phyloP scores from a whole-genome alignment of 345 rosid species.

The Pistacia atlantica region DNA sequence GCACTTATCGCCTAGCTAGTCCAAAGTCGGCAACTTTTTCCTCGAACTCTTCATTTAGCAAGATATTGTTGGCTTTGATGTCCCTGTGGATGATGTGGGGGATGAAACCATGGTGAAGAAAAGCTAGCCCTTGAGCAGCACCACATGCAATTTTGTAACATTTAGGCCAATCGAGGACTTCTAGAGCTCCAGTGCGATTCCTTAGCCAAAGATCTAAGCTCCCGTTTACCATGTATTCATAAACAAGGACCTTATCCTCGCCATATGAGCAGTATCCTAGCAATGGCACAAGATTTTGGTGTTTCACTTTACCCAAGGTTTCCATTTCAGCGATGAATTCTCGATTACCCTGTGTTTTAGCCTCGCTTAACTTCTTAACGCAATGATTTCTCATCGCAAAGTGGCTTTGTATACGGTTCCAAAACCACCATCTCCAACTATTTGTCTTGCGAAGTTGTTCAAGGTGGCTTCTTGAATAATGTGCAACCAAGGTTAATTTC shows the following conservation, averaged over 20 bases:
- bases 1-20: slow-evolving; percentile 87
- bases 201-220: slow-evolving; percentile 88
- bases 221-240: slow-evolving; percentile 90
- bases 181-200: slow-evolving; percentile 59
- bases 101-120: slow-evolving; percentile 80
- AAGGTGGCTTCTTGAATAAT: slow-evolving; percentile 83
- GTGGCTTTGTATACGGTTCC: slow-evolving; percentile 90
- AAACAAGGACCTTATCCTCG: slow-evolving; percentile 90
- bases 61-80: slow-evolving; percentile 88
- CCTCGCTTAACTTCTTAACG: slow-evolving; percentile 91
- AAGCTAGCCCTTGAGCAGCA: slow-evolving; percentile 80
- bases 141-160: slow-evolving; percentile 76
- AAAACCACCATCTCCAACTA: slow-evolving; percentile 92
- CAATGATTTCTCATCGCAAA: slow-evolving; percentile 69
- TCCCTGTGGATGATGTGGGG: slow-evolving; percentile 97
- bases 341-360: slow-evolving; percentile 80
- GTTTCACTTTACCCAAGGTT: slow-evolving; percentile 93
- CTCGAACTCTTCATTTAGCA: slow-evolving; percentile 69
- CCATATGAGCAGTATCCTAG: slow-evolving; percentile 82
- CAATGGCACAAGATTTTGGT: slow-evolving; percentile 77
- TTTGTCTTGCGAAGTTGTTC: slow-evolving; percentile 79
- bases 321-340: slow-evolving; percentile 97
- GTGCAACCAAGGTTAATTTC: slow-evolving; percentile 66
- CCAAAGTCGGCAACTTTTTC: slow-evolving; percentile 93
- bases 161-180: slow-evolving; percentile 74